These are phyloP conservation scores for Ceratocystis harringtonii DNA, from an alignment of 2,329 filamentous ascomycete genomes.

Conservation along the genomic window DNA sequence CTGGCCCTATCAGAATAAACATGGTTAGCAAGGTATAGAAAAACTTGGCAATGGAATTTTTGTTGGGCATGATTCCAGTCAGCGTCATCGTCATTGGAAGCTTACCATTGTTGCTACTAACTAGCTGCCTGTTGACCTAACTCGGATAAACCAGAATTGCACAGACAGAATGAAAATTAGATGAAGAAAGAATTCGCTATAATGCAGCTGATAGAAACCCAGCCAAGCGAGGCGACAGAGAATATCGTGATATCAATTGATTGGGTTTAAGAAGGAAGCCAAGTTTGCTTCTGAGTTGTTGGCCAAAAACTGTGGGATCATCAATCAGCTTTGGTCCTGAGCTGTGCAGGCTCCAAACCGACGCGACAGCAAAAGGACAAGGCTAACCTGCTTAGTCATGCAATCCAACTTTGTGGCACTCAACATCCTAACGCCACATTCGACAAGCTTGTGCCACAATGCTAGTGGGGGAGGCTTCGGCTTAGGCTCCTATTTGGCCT, in stretches of 20 bases:
- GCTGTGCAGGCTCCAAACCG: slow-evolving; percentile 14
- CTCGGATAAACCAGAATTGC: background rate
- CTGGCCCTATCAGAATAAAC: slow-evolving; percentile 45
- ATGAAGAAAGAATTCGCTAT: background rate
- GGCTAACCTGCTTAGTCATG: slow-evolving; percentile 3
- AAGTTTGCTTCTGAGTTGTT: background rate
- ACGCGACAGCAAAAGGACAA: slow-evolving; percentile 15
- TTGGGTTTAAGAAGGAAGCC: background rate
- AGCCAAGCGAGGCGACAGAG: background rate
- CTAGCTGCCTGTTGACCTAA: background rate
- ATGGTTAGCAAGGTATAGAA: slow-evolving; percentile 8
- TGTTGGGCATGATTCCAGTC: background rate
- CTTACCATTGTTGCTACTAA: slow-evolving; percentile 4
- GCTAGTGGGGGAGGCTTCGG: background rate
- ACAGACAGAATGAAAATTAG: background rate
- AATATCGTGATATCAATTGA: background rate
- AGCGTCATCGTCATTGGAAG: background rate
- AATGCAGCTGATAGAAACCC: background rate
- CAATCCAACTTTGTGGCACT: background rate
- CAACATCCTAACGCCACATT: background rate
- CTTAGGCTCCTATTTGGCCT: background rate
- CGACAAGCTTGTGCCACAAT: slow-evolving; percentile 2
- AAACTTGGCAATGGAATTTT: background rate
- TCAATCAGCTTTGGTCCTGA: background rate
- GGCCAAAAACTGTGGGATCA: background rate